Percentiles rank a stretch among this genome's conserved stretches.
phyloP scores from a whole-genome alignment of 2,329 filamentous ascomycete species.

The Ophiostoma sp. region DNA sequence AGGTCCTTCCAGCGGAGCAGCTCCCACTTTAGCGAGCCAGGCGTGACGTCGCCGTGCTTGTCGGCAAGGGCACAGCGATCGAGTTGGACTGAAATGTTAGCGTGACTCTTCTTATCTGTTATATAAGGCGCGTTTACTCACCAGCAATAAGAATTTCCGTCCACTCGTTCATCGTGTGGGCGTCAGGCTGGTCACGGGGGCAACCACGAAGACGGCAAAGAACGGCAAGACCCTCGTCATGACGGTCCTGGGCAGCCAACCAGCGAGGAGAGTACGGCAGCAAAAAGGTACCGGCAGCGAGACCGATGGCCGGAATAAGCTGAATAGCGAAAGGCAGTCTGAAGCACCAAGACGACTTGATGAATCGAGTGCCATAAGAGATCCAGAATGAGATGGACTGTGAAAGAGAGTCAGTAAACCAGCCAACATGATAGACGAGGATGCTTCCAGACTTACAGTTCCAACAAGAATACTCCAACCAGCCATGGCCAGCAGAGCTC shows the following conservation, averaged over 20 bases:
- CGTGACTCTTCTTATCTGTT: not conserved
- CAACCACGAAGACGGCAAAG: constrained; percentile 11
- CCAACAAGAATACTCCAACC: constrained; percentile 12
- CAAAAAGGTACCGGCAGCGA: constrained; percentile 2
- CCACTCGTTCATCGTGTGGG: not conserved
- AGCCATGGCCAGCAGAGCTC: constrained; percentile 5
- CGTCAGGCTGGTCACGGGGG: not conserved
- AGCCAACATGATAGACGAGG: no score
- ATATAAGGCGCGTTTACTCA: not conserved
- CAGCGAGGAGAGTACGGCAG: constrained; percentile 26
- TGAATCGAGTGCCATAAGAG: constrained; percentile 40
- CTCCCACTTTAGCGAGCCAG: constrained; percentile 5
- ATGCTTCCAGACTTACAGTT: not conserved
- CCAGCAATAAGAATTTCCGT: constrained; percentile 2
- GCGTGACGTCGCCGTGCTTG: not conserved
- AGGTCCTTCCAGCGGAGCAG: not conserved
- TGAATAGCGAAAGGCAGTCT: constrained; percentile 14
- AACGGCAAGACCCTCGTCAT: constrained; percentile 30
- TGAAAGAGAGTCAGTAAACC: not conserved
- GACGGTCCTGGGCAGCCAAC: constrained; percentile 21
- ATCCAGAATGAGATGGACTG: constrained; percentile 42
- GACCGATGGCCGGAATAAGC: constrained; percentile 7
- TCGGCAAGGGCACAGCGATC: not conserved
- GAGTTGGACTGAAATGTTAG: not conserved
- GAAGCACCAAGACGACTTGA: constrained; percentile 7